Conservation (phyloP, 192 early-diverging fungal genomes). For the Backusella sp. region DNA sequence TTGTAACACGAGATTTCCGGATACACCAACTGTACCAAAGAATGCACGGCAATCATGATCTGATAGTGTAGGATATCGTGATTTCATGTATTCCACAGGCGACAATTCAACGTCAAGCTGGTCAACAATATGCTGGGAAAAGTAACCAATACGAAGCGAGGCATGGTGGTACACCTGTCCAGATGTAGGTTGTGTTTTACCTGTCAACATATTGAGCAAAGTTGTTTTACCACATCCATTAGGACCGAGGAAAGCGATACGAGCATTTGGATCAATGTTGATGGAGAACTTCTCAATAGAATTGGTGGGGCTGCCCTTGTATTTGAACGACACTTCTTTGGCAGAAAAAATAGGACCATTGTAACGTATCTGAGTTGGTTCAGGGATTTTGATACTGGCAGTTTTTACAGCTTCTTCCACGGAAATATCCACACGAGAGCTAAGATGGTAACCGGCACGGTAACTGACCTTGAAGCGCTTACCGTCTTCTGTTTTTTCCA, state of each 20-base stretch:
- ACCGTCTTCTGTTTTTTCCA: slow-evolving; percentile 66
- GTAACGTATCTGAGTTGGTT: slow-evolving; percentile 66
- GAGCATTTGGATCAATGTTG: slow-evolving; percentile 62
- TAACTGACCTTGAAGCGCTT: slow-evolving; percentile 68
- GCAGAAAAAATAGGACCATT: slow-evolving; percentile 65
- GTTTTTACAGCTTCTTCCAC: slow-evolving; percentile 57
- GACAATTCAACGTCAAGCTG: slow-evolving; percentile 55
- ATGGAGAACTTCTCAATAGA: slow-evolving; percentile 70
- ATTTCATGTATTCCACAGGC: slow-evolving; percentile 50
- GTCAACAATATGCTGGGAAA: slow-evolving; percentile 84
- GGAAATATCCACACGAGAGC: slow-evolving; percentile 51
- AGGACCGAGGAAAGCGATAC: slow-evolving; percentile 77
- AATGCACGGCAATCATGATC: slow-evolving; percentile 68
- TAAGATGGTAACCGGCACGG: slow-evolving; percentile 52
- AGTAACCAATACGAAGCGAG: slow-evolving; percentile 71
- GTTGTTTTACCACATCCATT: slow-evolving; percentile 87
- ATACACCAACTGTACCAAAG: slow-evolving; percentile 78
- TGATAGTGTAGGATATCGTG: slow-evolving; percentile 37
- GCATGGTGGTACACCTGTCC: slow-evolving; percentile 67
- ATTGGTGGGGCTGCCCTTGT: slow-evolving; percentile 18
- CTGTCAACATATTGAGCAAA: slow-evolving; percentile 72
- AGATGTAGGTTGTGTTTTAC: slow-evolving; percentile 54
- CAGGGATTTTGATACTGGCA: slow-evolving; percentile 63
- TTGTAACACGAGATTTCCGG: slow-evolving; percentile 57
- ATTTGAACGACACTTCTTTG: slow-evolving; percentile 52